These are phyloP conservation scores for Thielaviopsis musarum DNA, from an alignment of 2,329 filamentous ascomycete species.

Conservation along the genomic window DNA sequence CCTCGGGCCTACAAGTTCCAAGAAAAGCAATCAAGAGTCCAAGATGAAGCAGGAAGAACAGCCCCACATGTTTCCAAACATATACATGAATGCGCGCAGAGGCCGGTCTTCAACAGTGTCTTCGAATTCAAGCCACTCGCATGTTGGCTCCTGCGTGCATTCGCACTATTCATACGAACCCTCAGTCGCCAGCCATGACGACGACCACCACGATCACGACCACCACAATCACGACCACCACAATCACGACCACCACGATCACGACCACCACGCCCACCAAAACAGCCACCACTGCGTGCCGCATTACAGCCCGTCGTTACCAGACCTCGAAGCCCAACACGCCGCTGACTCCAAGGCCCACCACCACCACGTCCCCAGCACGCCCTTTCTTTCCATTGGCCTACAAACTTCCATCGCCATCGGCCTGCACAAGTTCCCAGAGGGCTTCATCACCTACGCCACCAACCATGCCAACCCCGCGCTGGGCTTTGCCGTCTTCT, in stretches of 20 bases:
- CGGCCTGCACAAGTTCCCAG: slow-evolving; percentile 87
- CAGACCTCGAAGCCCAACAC: slow-evolving; percentile 26
- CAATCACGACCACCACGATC: not conserved
- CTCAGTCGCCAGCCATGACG: not conserved
- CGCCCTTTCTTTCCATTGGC: slow-evolving; percentile 87
- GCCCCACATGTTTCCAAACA: not conserved
- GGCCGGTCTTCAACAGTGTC: not conserved
- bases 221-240: not conserved
- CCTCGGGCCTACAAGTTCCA: not conserved
- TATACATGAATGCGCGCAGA: not conserved
- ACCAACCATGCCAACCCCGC: slow-evolving; percentile 90
- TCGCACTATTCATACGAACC: not conserved
- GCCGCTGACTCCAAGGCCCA: slow-evolving; percentile 34
- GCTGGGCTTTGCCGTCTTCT: slow-evolving; percentile 80
- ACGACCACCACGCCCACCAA: slow-evolving; percentile 10
- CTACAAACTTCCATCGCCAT: slow-evolving; percentile 92
- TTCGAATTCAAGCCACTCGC: not conserved
- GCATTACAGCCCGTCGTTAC: slow-evolving; percentile 14
- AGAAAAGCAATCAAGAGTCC: not conserved
- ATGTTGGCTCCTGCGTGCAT: not conserved
- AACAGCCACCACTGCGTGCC: not conserved
- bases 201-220: not conserved
- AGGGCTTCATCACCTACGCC: slow-evolving; percentile 77
- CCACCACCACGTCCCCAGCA: slow-evolving; percentile 89
- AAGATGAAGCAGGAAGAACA: not conserved